phyloP scores from a whole-genome alignment of 805 yeast species.

The Hanseniaspora meyeri region DNA sequence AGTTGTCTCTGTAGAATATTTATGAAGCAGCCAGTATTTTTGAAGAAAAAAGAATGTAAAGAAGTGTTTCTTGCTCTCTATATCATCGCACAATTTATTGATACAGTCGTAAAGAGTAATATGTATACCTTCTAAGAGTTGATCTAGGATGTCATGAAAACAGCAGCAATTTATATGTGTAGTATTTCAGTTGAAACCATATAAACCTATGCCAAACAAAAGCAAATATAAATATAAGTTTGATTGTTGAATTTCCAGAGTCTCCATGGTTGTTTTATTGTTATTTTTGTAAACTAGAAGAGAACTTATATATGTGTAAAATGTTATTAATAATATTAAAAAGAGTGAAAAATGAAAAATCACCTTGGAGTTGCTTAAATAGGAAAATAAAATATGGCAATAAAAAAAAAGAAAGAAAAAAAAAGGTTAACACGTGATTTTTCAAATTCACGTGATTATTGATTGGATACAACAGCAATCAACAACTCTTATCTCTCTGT shows the following conservation, averaged over 20 bases:
- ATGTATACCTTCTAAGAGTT: conserved; percentile 57
- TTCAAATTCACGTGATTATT: not conserved
- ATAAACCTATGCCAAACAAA: not conserved
- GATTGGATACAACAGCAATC: not conserved
- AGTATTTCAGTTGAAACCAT: not conserved
- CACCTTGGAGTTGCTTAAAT: not conserved
- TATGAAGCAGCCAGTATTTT: too few relatives aligned
- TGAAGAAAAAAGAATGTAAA: conserved; percentile 38
- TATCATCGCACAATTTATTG: conserved; percentile 16
- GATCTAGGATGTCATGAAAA: conserved; percentile 22
- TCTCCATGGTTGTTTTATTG: not conserved
- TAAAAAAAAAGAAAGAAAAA: not conserved
- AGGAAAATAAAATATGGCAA: not conserved
- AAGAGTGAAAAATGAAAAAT: too few relatives aligned
- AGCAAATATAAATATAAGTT: not conserved
- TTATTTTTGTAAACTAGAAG: too few relatives aligned
- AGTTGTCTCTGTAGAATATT: not conserved
- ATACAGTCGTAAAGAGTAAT: conserved; percentile 56
- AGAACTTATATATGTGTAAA: too few relatives aligned
- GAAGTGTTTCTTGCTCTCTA: conserved; percentile 29
- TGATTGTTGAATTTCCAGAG: not conserved
- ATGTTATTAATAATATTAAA: too few relatives aligned
- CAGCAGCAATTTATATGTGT: not conserved
- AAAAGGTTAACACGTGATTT: too few relatives aligned
- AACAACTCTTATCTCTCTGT: too few relatives aligned